Conservation (phyloP, 1,284 basidiomycete genomes). For the Ustilago curta region DNA sequence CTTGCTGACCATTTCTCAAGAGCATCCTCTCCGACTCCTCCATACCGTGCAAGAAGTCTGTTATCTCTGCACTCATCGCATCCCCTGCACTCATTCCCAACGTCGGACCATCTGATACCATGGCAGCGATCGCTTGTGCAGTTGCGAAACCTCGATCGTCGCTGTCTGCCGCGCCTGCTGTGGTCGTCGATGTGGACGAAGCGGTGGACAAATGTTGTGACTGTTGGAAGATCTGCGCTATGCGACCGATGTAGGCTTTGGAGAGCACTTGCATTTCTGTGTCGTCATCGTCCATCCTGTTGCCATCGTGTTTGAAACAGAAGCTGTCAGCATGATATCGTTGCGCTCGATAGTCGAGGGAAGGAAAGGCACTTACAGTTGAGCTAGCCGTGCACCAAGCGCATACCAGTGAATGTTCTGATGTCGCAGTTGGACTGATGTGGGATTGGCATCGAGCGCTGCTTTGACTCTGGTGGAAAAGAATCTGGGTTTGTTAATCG, state of each 20-base stretch:
- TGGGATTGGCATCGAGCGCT: conserved; percentile 63
- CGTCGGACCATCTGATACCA: conserved; percentile 49
- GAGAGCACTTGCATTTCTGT: conserved; percentile 51
- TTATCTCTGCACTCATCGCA: conserved; percentile 57
- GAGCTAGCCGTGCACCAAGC: conserved; percentile 59
- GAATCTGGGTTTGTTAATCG: conserved; percentile 62
- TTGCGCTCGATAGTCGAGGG: neutral
- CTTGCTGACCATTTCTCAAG: conserved; percentile 47
- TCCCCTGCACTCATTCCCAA: conserved; percentile 46
- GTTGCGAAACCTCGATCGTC: conserved; percentile 29
- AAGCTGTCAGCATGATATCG: neutral
- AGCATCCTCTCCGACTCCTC: conserved; percentile 56
- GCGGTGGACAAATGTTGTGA: conserved; percentile 54
- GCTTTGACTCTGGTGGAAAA: conserved; percentile 59
- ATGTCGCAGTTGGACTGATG: conserved; percentile 59
- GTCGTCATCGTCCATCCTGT: conserved; percentile 60
- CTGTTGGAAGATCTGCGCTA: conserved; percentile 60
- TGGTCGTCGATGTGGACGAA: conserved; percentile 11
- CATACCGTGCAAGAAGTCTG: conserved; percentile 60
- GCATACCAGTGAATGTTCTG: conserved; percentile 66
- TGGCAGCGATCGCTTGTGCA: conserved; percentile 46
- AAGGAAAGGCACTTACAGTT: conserved; percentile 41
- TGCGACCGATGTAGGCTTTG: conserved; percentile 61
- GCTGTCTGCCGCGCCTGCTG: conserved; percentile 7
- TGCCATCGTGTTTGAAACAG: neutral